A percentile compares a stretch with the other conserved stretches of the same genome.
Evolutionary conservation across 2,329 filamentous ascomycete genomes (phyloP).

Genomic region (Chrysoporthe puriensis): DNA sequence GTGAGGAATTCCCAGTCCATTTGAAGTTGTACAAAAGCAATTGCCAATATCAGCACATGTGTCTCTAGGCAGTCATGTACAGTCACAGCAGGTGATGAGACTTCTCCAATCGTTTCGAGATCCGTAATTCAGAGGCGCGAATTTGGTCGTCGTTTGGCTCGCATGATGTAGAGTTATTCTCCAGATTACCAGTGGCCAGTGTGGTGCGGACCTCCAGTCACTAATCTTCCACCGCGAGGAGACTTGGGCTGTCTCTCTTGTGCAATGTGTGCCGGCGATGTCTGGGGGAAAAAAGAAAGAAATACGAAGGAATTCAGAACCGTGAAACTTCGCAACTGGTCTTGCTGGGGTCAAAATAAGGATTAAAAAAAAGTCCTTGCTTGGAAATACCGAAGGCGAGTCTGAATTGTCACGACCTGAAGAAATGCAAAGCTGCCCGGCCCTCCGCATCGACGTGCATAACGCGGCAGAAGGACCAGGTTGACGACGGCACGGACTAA

Average conservation of each 20-base stretch:
- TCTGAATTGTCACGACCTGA: neutral
- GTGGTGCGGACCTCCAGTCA: neutral
- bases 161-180: conserved; percentile 1
- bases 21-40: neutral
- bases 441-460: conserved; percentile 17
- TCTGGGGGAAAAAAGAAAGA: neutral
- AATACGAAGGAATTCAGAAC: neutral
- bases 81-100: neutral
- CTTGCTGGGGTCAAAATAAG: neutral
- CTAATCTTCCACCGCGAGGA: neutral
- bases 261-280: neutral
- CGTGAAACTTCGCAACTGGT: neutral
- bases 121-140: neutral
- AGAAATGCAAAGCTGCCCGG: conserved; percentile 13
- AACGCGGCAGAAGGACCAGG: conserved; percentile 2
- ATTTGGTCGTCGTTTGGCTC: conserved; percentile 6
- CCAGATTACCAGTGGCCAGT: neutral
- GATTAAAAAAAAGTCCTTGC: neutral
- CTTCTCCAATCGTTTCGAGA: neutral
- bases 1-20: conserved; percentile 25
- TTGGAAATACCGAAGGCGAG: neutral
- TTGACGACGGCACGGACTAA: conserved; percentile 4
- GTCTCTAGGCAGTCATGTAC: neutral
- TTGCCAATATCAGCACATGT: neutral
- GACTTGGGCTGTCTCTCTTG: no score